Evolutionary conservation across 768 basidiomycete species (phyloP).

Genomic region (Auriscalpium orientale): DNA sequence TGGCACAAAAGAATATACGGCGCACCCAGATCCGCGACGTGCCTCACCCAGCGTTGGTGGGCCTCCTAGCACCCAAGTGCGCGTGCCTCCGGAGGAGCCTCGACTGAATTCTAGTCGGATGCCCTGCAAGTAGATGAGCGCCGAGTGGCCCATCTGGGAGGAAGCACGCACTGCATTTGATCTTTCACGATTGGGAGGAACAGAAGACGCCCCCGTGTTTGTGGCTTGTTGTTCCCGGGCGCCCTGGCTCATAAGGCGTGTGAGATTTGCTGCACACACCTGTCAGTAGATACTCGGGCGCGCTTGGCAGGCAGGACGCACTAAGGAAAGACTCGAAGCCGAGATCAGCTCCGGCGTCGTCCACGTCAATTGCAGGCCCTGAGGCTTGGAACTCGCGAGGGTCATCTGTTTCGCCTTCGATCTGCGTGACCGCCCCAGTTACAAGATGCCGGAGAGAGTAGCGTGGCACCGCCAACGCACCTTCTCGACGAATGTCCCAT

Average conservation of each 20-base stretch:
- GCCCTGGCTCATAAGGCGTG: too few relatives aligned
- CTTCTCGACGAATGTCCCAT: conserved; percentile 77
- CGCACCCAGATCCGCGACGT: conserved; percentile 8
- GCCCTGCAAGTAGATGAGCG: conserved; percentile 13
- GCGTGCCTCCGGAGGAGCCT: conserved; percentile 20
- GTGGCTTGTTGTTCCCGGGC: too few relatives aligned
- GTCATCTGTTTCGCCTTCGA: conserved; percentile 69
- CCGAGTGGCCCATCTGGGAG: background rate
- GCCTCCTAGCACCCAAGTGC: conserved; percentile 32
- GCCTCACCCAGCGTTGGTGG: conserved; percentile 22
- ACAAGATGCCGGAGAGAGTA: too few relatives aligned
- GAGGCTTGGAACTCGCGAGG: conserved; percentile 56
- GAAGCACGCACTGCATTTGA: too few relatives aligned
- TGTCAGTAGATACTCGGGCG: too few relatives aligned
- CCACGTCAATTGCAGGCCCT: conserved; percentile 20
- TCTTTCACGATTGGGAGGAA: too few relatives aligned
- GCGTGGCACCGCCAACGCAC: conserved; percentile 26
- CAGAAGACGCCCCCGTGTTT: too few relatives aligned
- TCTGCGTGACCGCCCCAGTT: conserved; percentile 31
- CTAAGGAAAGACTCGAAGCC: conserved; percentile 44
- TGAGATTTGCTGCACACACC: too few relatives aligned
- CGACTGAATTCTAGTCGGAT: conserved; percentile 31
- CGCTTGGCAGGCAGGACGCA: conserved; percentile 18
- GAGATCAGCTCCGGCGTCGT: conserved; percentile 18
- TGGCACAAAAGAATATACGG: conserved; percentile 1